These are phyloP conservation scores for Kodamaea anthophila DNA, from an alignment of 1,139 yeast genomes.

Conservation along the genomic window DNA sequence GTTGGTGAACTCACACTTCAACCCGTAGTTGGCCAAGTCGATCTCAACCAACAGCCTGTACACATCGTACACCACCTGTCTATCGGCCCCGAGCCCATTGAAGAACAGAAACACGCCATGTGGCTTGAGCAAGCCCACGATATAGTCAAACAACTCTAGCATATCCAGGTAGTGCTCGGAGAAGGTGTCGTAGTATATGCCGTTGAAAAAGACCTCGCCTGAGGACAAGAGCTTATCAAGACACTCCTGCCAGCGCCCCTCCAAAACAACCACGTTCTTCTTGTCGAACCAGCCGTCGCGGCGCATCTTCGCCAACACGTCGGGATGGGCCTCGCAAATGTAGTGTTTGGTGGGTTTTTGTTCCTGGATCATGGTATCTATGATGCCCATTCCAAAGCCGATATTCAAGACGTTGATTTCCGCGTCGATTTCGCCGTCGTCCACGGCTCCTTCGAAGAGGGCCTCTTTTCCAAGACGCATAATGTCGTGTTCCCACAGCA, in stretches of 20 bases:
- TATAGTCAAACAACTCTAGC: slow-evolving; percentile 74
- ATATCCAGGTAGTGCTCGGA: slow-evolving; percentile 83
- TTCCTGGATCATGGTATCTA: slow-evolving; percentile 69
- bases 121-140: slow-evolving; percentile 79
- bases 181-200: slow-evolving; percentile 89
- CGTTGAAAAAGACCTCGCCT: slow-evolving; percentile 72
- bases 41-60: slow-evolving; percentile 76
- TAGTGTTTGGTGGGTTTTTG: slow-evolving; percentile 64
- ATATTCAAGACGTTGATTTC: slow-evolving; percentile 64
- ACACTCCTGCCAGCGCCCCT: slow-evolving; percentile 89
- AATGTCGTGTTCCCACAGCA: slow-evolving; percentile 88
- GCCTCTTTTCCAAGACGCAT: slow-evolving; percentile 79
- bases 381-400: slow-evolving; percentile 97
- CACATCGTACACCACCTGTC: slow-evolving; percentile 84
- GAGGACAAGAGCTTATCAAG: slow-evolving; percentile 56
- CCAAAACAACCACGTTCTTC: slow-evolving; percentile 63
- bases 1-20: slow-evolving; percentile 48
- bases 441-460: slow-evolving; percentile 39
- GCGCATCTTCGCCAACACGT: slow-evolving; percentile 63
- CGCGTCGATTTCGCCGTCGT: slow-evolving; percentile 26
- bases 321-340: slow-evolving; percentile 94
- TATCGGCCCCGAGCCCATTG: slow-evolving; percentile 95
- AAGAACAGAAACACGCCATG: slow-evolving; percentile 82
- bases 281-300: slow-evolving; percentile 82
- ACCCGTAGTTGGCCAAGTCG: slow-evolving; percentile 76